Conservation (phyloP, 352 stramenopile species). For the Globisporangium emineosum region DNA sequence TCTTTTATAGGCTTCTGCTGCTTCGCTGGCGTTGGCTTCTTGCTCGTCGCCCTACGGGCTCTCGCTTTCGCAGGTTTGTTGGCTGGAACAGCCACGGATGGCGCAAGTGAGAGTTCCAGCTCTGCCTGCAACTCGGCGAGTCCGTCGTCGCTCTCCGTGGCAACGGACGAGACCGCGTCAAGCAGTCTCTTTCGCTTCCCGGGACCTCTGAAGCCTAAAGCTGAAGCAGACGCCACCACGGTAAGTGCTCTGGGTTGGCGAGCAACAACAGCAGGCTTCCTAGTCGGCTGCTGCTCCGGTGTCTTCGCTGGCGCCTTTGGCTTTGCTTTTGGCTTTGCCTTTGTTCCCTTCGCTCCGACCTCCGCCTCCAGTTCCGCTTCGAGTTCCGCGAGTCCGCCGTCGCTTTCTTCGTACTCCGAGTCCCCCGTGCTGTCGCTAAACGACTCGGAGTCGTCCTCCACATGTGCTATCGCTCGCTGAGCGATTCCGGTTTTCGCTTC, state of each 20-base stretch:
- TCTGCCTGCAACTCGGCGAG: conserved; percentile 15
- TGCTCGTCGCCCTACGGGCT: not conserved
- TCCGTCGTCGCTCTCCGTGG: conserved; percentile 13
- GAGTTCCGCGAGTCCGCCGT: conserved; percentile 19
- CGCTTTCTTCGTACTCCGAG: conserved; percentile 12
- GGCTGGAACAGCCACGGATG: conserved; percentile 1
- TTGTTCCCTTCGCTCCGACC: conserved; percentile 7
- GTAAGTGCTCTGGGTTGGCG: not conserved
- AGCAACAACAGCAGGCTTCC: not conserved
- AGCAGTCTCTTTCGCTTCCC: conserved; percentile 1
- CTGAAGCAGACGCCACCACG: not conserved
- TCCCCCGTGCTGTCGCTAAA: not conserved
- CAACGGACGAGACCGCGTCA: not conserved
- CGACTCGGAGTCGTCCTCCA: not conserved
- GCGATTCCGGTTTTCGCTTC: not conserved
- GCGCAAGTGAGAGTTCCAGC: conserved; percentile 4
- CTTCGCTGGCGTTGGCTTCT: not conserved
- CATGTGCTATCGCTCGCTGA: not conserved
- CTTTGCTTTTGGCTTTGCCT: not conserved
- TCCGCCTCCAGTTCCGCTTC: conserved; percentile 20
- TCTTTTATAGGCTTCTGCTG: not conserved
- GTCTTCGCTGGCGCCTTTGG: not conserved
- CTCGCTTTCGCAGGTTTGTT: not conserved
- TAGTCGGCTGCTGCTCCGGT: not conserved
- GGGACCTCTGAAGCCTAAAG: not conserved